Base-by-base conservation (phyloP, 2,329 filamentous ascomycete species). In the Alternaria sp. region DNA sequence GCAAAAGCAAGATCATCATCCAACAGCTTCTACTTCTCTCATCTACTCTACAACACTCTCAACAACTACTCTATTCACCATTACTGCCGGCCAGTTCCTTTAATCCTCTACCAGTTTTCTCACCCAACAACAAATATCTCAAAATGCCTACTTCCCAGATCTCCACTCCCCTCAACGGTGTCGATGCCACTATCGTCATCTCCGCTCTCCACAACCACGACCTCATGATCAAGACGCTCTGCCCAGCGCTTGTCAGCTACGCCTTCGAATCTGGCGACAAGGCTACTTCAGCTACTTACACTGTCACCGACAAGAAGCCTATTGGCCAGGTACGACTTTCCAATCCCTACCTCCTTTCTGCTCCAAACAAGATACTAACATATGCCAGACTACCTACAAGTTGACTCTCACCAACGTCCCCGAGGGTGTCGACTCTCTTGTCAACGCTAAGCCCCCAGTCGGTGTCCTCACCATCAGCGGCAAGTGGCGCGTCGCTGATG, bases 271-370 rank as follows among this genome's bases (percentile, higher is more conserved):
- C 74, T 11, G 77, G 77, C 36, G 68, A 79, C 63, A 66, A 68
- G 16, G 46, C 53, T 28, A 66, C 64, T 28, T 59, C 69, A 20
- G 76, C 76, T 16, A 74, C 69, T 20, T 80, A 80, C 66, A 64
- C 53, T 16, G 69, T 80, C 30, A 80, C 78, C 5, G 78, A 80
- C 58, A 78, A 75, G 66, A 81, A 79, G 65, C 78, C 78, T 46
- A 75, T 76, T 44, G 78, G 79, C 34, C 75, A 78, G 64, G 76
- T 74, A 66, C 5, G 57, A 41, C n/a, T 1, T 5, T 6, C 43
- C 40, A 27, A 4, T 12, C 20, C 8, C n/a, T 4, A 22, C 7
- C 14, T 16, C 10, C 6, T 14, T 16, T 30, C 38, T 40, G 16
- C 27, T 30, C 16, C 10, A 36, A 11, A 30, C 25, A 27, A 36